phyloP scores from a whole-genome alignment of 2,329 filamentous ascomycete species.

The Colletotrichum graminicola region DNA sequence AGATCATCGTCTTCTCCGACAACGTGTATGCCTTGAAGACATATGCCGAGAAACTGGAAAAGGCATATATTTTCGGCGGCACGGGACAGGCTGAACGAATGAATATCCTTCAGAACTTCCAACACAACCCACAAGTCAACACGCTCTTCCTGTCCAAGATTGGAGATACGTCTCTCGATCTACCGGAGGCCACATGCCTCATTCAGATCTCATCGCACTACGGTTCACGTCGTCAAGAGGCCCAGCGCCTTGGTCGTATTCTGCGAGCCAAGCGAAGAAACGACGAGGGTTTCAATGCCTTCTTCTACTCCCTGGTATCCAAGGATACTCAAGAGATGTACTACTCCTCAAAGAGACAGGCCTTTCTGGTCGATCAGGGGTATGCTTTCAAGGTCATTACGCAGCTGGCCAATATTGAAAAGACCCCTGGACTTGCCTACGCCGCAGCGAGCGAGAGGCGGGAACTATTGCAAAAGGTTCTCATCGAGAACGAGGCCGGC shows the following conservation, averaged over 20 bases:
- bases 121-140: constrained; percentile 89
- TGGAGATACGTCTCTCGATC: constrained; percentile 95
- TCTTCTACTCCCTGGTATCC: constrained; percentile 97
- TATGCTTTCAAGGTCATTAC: constrained; percentile 99
- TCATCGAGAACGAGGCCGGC: constrained; percentile 86
- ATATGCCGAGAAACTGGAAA: constrained; percentile 86
- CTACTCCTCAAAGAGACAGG: constrained; percentile 95
- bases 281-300: constrained; percentile 98
- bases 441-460: constrained; percentile 82
- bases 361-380: constrained; percentile 96
- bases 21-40: constrained; percentile 92
- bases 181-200: constrained; percentile 95
- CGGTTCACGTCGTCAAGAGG: constrained; percentile 95
- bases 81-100: constrained; percentile 89
- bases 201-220: constrained; percentile 99
- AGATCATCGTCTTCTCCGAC: constrained; percentile 98
- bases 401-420: constrained; percentile 89
- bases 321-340: constrained; percentile 99
- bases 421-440: constrained; percentile 84
- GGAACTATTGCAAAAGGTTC: constrained; percentile 88
- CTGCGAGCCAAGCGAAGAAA: constrained; percentile 94
- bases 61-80: constrained; percentile 91
- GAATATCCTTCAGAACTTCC: constrained; percentile 91
- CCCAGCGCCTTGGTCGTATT: constrained; percentile 92
- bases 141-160: constrained; percentile 98